Evolutionary conservation across 179 eudicot genomes (phyloP).

Genomic region (Drosera spatulata): DNA sequence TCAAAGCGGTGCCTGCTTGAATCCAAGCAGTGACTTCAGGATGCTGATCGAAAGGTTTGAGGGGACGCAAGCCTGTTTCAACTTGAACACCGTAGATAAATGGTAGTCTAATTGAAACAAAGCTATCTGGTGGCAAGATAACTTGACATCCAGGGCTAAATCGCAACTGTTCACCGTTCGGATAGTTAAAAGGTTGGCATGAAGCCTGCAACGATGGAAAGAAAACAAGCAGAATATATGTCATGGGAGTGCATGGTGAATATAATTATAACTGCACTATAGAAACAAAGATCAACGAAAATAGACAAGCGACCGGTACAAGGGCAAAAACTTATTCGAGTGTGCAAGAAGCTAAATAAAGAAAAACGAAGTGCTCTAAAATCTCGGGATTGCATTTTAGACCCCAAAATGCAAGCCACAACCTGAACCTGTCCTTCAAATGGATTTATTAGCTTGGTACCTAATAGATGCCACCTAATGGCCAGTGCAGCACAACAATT

Average conservation of each 20-base stretch:
- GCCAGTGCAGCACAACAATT: no score
- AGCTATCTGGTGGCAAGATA: conserved; percentile 91
- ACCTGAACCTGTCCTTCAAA: no score
- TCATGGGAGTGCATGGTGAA: not conserved
- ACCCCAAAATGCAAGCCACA: no score
- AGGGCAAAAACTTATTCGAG: no score
- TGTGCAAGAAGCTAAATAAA: no score
- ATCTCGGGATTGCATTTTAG: no score
- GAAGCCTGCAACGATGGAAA: conserved; percentile 40
- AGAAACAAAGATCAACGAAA: no score
- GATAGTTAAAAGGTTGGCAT: conserved; percentile 35
- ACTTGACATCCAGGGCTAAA: conserved; percentile 70
- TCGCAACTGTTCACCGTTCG: conserved; percentile 49
- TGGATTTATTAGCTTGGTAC: no score
- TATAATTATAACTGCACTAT: no score
- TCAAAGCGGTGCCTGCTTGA: conserved; percentile 58
- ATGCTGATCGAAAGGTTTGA: conserved; percentile 58
- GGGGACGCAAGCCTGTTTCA: conserved; percentile 51
- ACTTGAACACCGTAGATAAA: conserved; percentile 65
- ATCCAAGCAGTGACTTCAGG: conserved; percentile 88
- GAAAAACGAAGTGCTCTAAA: no score
- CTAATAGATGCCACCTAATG: no score
- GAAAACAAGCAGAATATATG: not conserved
- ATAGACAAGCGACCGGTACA: no score
- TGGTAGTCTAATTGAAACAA: conserved; percentile 81